These are phyloP conservation scores for Aureobasidium sp. DNA, from an alignment of 2,329 filamentous ascomycete genomes.

Conservation along the genomic window DNA sequence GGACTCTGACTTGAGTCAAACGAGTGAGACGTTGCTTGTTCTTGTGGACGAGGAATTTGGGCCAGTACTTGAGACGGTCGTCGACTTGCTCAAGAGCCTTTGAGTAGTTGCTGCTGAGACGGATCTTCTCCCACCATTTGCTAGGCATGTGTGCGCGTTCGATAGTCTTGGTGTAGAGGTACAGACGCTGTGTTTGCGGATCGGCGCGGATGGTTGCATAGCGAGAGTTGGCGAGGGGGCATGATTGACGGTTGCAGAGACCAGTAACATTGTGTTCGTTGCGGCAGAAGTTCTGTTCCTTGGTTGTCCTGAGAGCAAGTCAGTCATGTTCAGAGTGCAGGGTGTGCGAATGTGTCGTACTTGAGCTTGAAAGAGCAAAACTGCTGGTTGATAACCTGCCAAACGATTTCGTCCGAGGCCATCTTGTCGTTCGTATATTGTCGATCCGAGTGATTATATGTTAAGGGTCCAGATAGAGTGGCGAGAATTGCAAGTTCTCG, in stretches of 20 bases:
- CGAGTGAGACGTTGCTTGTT: slow-evolving; percentile 94
- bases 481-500: background rate
- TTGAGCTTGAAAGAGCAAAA: slow-evolving; percentile 95
- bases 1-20: slow-evolving; percentile 81
- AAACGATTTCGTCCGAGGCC: slow-evolving; percentile 94
- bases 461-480: background rate
- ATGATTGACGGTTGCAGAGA: slow-evolving; percentile 78
- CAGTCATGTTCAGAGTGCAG: background rate
- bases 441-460: background rate
- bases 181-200: slow-evolving; percentile 70
- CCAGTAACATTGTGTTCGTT: slow-evolving; percentile 55
- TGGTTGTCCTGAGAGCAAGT: slow-evolving; percentile 43
- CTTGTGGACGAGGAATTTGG: slow-evolving; percentile 87
- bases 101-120: slow-evolving; percentile 81
- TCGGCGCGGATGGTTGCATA: slow-evolving; percentile 88
- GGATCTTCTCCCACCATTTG: slow-evolving; percentile 91
- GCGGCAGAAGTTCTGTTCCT: slow-evolving; percentile 86
- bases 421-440: slow-evolving; percentile 35
- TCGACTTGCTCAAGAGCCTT: slow-evolving; percentile 85
- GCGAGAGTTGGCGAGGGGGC: slow-evolving; percentile 80
- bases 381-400: slow-evolving; percentile 92
- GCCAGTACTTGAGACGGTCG: slow-evolving; percentile 80
- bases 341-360: slow-evolving; percentile 20
- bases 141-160: slow-evolving; percentile 81
- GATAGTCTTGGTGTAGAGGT: slow-evolving; percentile 94